Percentiles rank a stretch among this genome's conserved stretches.
Evolutionary conservation across 106 monocot species (phyloP).

Genomic region (Iris macrosiphon): DNA sequence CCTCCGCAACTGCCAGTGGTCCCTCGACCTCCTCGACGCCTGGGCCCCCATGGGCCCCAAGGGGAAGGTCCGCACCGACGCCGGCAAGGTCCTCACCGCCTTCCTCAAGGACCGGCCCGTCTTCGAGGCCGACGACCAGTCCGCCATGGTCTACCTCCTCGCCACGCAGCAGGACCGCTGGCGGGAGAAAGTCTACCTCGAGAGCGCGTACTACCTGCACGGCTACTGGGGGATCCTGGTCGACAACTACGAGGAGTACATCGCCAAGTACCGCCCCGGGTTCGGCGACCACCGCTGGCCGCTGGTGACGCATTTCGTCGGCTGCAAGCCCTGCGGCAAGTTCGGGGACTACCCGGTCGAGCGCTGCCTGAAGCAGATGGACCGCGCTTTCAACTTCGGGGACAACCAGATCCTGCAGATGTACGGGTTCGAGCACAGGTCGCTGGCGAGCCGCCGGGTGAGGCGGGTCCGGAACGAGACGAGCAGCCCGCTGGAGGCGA

Average conservation of each 20-base stretch:
- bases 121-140: conserved; percentile 94
- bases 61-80: conserved; percentile 65
- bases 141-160: conserved; percentile 90
- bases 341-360: conserved; percentile 96
- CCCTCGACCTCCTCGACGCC: conserved; percentile 76
- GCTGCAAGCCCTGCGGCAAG: conserved; percentile 94
- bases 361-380: conserved; percentile 93
- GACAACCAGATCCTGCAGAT: conserved; percentile 97
- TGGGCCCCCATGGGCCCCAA: conserved; percentile 98
- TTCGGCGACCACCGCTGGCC: conserved; percentile 93
- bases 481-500: conserved; percentile 55
- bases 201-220: conserved; percentile 85
- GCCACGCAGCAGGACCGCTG: conserved; percentile 66
- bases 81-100: conserved; percentile 69
- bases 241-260: conserved; percentile 91
- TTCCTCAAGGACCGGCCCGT: conserved; percentile 81
- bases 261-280: conserved; percentile 83
- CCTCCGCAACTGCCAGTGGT: conserved; percentile 82
- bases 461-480: conserved; percentile 84
- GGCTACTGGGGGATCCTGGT: conserved; percentile 96
- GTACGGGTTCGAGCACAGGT: conserved; percentile 87
- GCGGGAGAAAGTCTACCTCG: conserved; percentile 84
- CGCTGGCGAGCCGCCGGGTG: conserved; percentile 69
- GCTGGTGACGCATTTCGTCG: conserved; percentile 88
- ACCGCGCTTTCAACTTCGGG: conserved; percentile 89